Evolutionary conservation across 257 asterid genomes (phyloP), one percentile per base, ranked within the genome.

Genomic region (Pogostemon cablin): DNA sequence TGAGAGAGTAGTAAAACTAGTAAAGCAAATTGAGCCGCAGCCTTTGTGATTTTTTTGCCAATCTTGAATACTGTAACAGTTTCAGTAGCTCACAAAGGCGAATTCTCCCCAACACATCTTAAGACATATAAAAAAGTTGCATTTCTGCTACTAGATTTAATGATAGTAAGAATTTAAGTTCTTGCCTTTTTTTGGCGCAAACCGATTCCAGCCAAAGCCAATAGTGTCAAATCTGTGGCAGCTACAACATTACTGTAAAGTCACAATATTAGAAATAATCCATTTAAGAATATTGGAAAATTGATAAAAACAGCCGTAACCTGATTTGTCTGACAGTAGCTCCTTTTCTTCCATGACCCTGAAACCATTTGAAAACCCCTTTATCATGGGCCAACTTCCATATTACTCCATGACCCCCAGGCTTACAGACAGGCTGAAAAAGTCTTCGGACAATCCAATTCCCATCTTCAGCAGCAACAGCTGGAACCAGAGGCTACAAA

Each of bases 331-430:
- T 87, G 62, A 95, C 89, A 62, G 97, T 91, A 69, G 96, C 98
- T 78, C 99, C 99, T 81, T 75, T 88, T 82, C 99, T 84, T 74
- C 83, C 88, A 76, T 84, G 93, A 79, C 75, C 74, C 35, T 69
- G 83, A 72, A 95, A 91, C 98, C 98, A 95, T 77, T 85, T 90
- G 78, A 95, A 95, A 74, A 95, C 92, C 58, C 96, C 99, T 74
- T 86, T 90, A 74, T 91, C 90, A 75, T 91, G 86, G 62, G 99
- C 98, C 81, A 95, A 87, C 85, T 95, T 95, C 99, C 99, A 95
- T 78, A 95, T 89, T 79, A 86, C 99, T 57, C 99, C 99, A 80
- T 95, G 99, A 78, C 99, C 99, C 49, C 99, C 99, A 77, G 99
- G 99, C 83, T 95, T 95, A 85, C 96, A 88, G 43, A 95, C 82